These are phyloP conservation scores for Avena insularis DNA, from an alignment of 176 grass and related monocot species.

Conservation along the genomic window DNA sequence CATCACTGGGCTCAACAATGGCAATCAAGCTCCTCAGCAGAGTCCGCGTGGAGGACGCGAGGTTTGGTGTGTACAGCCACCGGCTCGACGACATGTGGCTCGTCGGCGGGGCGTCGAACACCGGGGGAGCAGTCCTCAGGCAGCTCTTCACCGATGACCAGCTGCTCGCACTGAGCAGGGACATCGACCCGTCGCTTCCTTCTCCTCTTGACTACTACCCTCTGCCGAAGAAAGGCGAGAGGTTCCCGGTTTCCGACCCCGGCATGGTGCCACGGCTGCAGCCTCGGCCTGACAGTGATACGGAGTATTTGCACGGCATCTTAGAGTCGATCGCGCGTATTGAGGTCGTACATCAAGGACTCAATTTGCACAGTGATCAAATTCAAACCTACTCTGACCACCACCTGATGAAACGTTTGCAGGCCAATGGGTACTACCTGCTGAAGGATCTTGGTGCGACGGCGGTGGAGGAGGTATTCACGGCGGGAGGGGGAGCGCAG, in stretches of 20 bases:
- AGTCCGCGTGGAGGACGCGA: conserved; percentile 61
- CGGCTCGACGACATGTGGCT: conserved; percentile 77
- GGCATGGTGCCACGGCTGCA: conserved; percentile 74
- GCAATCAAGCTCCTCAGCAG: conserved; percentile 84
- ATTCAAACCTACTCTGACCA: neutral
- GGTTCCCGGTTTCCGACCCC: conserved; percentile 76
- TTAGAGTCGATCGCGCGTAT: conserved; percentile 76
- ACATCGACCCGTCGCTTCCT: conserved; percentile 52
- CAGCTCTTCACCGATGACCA: conserved; percentile 70
- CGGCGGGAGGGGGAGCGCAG: conserved; percentile 68
- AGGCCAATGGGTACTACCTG: conserved; percentile 69
- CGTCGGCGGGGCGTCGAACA: conserved; percentile 84
- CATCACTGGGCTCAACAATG: conserved; percentile 78
- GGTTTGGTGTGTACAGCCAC: conserved; percentile 88
- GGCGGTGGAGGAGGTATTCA: conserved; percentile 66
- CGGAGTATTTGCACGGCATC: conserved; percentile 68
- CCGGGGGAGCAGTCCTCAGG: conserved; percentile 65
- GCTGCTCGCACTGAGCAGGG: conserved; percentile 50
- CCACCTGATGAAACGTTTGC: neutral
- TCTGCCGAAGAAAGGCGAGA: conserved; percentile 64
- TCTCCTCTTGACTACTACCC: conserved; percentile 78
- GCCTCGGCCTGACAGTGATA: conserved; percentile 56
- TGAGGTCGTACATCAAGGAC: conserved; percentile 43
- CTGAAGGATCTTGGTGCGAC: conserved; percentile 66
- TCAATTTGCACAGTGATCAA: neutral